Base-by-base conservation (phyloP, 1,284 basidiomycete species). In the Butyriboletus appendiculatus region DNA sequence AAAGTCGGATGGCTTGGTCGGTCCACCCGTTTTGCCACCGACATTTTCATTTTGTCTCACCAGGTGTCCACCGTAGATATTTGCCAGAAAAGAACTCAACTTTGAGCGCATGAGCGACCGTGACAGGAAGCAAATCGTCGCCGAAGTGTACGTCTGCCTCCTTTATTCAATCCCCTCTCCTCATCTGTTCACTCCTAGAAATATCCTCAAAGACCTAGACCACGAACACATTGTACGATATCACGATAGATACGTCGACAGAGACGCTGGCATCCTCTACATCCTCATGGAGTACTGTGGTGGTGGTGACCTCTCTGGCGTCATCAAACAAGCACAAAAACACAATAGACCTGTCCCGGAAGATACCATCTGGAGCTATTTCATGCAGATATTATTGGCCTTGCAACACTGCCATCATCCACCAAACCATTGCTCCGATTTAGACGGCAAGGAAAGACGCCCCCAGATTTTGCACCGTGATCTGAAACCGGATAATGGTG, bases 241-340 rank as follows among this genome's bases (percentile, higher is more conserved):
- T 73, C 87, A 92, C 62, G 94, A 96, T 76, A 82, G 94, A 58
- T 84, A 92, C 67, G 92, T 96, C 52, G 96, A 98, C 74, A 81
- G 89, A 57, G 90, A 96, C 53, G 90, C 90, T 46, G 92, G 93
- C 43, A 90, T 93, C 55, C 84, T 98, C 41, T 96, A 95, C 72
- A 97, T 97, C 58, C 79, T 97, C 58, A 98, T 97, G 95, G 95
- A 97, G 76, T 97, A 91, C 69, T 98, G 96, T 69, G 92, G 93
- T 9, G 94, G 94, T 24, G 96, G 96, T 10, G 96, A 98, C 76
- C 81, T 98, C 47, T 92, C 92, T 2, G 77, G 83, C 30, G 74
- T 96, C 63, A 96, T 98, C 72, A 90, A 92, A 69, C 84, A 87
- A 57, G 84, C 88, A 22, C 75, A 80, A 60, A 85, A 85, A 72